Evolutionary conservation across 2,329 filamentous ascomycete species (phyloP).

Genomic region (Calonectria pseudoreteaudii): DNA sequence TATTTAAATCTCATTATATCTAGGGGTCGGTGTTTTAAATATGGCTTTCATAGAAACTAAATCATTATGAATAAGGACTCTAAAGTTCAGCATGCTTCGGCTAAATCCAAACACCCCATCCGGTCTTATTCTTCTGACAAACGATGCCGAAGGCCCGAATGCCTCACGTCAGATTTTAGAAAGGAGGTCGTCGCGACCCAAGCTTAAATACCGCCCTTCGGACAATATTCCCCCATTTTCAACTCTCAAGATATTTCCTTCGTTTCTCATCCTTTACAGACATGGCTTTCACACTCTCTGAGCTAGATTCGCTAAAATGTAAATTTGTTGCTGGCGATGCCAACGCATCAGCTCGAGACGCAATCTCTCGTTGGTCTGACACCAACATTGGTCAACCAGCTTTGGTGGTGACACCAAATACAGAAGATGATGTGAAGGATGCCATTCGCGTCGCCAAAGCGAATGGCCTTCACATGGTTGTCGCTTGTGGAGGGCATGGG

Average conservation of each 20-base stretch:
- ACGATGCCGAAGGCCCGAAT: neutral
- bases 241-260: neutral
- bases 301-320: constrained; percentile 22
- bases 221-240: too few relatives aligned
- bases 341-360: neutral
- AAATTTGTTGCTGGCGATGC: neutral
- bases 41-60: too few relatives aligned
- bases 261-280: too few relatives aligned
- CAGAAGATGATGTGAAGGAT: constrained; percentile 43
- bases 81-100: too few relatives aligned
- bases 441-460: constrained; percentile 42
- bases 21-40: too few relatives aligned
- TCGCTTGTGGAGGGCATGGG: constrained; percentile 46
- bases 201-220: neutral
- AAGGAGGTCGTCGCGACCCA: neutral
- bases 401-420: constrained; percentile 43
- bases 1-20: too few relatives aligned
- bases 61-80: too few relatives aligned
- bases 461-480: constrained; percentile 45
- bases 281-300: constrained; percentile 20
- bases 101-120: neutral
- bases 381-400: constrained; percentile 39
- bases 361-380: constrained; percentile 48
- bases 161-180: constrained; percentile 12
- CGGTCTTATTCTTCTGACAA: neutral